Conservation (phyloP, 768 basidiomycete genomes). For the Leccinum aurantiacum region DNA sequence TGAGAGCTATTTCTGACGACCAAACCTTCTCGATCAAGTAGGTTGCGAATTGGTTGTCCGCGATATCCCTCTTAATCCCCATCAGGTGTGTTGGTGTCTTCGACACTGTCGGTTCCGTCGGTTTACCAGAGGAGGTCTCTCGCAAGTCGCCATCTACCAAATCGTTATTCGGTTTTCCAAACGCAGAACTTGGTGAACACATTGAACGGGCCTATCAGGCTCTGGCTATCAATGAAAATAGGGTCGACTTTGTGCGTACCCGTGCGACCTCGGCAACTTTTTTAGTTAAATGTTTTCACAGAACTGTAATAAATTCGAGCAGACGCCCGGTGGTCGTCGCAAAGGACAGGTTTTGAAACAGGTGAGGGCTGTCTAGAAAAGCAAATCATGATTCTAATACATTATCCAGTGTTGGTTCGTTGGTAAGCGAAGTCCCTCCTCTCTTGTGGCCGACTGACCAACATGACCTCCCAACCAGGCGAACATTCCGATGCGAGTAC, state of each 20-base stretch:
- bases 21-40: slow-evolving; percentile 64
- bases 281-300: slow-evolving; percentile 24
- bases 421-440: slow-evolving; percentile 39
- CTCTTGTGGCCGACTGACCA: neutral
- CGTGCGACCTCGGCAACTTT: neutral
- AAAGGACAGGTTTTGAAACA: slow-evolving; percentile 65
- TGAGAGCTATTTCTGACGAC: slow-evolving; percentile 46
- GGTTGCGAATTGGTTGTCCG: slow-evolving; percentile 13
- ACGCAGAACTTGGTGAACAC: slow-evolving; percentile 59
- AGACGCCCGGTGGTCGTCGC: slow-evolving; percentile 48
- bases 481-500: slow-evolving; percentile 27
- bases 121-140: slow-evolving; percentile 65
- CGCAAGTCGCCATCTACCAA: slow-evolving; percentile 42
- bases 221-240: slow-evolving; percentile 64
- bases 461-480: slow-evolving; percentile 22
- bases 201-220: slow-evolving; percentile 68
- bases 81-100: slow-evolving; percentile 69
- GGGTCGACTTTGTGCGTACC: slow-evolving; percentile 63
- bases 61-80: slow-evolving; percentile 2
- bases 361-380: slow-evolving; percentile 34
- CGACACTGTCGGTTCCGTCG: slow-evolving; percentile 75
- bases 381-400: slow-evolving; percentile 6
- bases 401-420: slow-evolving; percentile 64
- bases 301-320: slow-evolving; percentile 64
- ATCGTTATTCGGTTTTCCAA: slow-evolving; percentile 65